A percentile compares a stretch with the other conserved stretches of the same genome.
phyloP scores from a whole-genome alignment of 352 stramenopile species.

The Pythium aquatile region DNA sequence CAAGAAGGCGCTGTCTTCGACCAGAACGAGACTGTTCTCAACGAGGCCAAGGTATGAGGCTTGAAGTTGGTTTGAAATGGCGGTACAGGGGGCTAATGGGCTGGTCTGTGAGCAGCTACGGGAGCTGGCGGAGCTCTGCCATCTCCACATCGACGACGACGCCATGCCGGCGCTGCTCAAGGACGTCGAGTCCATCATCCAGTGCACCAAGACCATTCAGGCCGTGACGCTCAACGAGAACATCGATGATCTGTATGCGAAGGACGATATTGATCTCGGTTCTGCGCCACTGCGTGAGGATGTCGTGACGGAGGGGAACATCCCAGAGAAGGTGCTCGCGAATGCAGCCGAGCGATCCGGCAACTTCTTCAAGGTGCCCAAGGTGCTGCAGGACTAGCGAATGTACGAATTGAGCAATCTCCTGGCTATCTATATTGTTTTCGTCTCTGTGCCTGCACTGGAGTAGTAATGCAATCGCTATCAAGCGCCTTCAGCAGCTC shows the following conservation, averaged over 20 bases:
- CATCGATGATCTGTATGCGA: slow-evolving; percentile 82
- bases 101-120: slow-evolving; percentile 39
- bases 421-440: background rate
- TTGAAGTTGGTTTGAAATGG: background rate
- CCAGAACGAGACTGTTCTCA: slow-evolving; percentile 52
- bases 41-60: slow-evolving; percentile 46
- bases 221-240: slow-evolving; percentile 77
- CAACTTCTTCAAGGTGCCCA: slow-evolving; percentile 87
- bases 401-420: background rate
- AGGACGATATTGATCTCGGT: slow-evolving; percentile 53
- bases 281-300: slow-evolving; percentile 69
- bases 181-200: slow-evolving; percentile 85
- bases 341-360: slow-evolving; percentile 76
- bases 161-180: slow-evolving; percentile 71
- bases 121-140: slow-evolving; percentile 77
- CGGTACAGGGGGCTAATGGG: background rate
- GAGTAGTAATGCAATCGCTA: background rate
- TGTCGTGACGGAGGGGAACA: slow-evolving; percentile 73
- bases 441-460: background rate
- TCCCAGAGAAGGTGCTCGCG: slow-evolving; percentile 60
- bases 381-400: slow-evolving; percentile 73
- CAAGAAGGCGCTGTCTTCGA: slow-evolving; percentile 45
- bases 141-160: slow-evolving; percentile 74
- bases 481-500: background rate
- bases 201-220: slow-evolving; percentile 86